phyloP scores from a whole-genome alignment of 108 stramenopile species.

The Discostella pseudostelligera region DNA sequence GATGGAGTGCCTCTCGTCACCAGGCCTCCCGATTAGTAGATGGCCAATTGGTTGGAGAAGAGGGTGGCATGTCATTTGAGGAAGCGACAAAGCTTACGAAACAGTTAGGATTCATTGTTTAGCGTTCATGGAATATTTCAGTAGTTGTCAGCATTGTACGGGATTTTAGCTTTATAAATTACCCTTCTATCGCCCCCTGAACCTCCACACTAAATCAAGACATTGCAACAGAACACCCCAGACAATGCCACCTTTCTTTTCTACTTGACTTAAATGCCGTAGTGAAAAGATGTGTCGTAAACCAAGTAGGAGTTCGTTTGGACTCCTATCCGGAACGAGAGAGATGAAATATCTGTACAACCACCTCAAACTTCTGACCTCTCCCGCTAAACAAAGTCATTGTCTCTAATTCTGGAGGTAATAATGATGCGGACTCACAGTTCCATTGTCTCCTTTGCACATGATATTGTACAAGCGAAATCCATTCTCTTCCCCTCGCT shows the following conservation, averaged over 20 bases:
- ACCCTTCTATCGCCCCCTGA: neutral
- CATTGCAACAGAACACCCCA: no score
- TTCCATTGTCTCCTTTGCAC: slow-evolving; percentile 4
- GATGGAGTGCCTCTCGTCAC: slow-evolving; percentile 32
- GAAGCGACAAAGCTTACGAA: slow-evolving; percentile 36
- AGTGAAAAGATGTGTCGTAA: no score
- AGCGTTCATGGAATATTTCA: neutral
- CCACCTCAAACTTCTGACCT: no score
- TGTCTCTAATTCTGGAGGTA: neutral
- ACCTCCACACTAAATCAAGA: no score
- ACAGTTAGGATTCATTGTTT: slow-evolving; percentile 28
- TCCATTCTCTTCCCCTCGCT: slow-evolving; percentile 13
- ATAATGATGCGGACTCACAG: slow-evolving; percentile 7
- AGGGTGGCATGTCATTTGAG: slow-evolving; percentile 24
- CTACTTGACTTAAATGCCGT: no score
- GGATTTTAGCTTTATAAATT: neutral
- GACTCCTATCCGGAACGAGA: no score
- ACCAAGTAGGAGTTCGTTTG: no score
- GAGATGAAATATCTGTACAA: no score
- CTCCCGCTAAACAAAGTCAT: no score
- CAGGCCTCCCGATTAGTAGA: slow-evolving; percentile 28
- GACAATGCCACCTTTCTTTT: no score
- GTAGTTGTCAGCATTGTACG: neutral
- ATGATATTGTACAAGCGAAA: slow-evolving; percentile 13
- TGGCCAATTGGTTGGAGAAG: slow-evolving; percentile 24